Evolutionary conservation across 768 basidiomycete genomes (phyloP), one percentile per base, ranked within the genome.

Genomic region (Tylopilus cervinicoccineus): DNA sequence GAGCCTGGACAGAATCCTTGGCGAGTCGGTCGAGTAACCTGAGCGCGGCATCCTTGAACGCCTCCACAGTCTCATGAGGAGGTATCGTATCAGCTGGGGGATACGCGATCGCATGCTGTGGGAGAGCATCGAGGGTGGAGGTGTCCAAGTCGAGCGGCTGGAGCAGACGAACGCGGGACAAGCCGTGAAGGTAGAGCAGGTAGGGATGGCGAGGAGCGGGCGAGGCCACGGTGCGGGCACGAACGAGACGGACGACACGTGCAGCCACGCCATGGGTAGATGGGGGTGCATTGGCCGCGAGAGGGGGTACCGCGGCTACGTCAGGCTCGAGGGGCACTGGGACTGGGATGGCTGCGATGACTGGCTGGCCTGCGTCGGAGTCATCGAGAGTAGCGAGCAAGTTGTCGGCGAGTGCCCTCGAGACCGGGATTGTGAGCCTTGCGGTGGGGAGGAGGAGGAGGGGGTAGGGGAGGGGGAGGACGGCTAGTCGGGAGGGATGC

Each of bases 371-470:
- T 3, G 78, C 67, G 43, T 88, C 85, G 3, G 84, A 79, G 40
- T 84, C 78, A 32, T 86, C 81, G 38, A 87, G 77, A 54, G 88
- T 76, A 0, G 79, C 68, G 31, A 88, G 72, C 7, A 94, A 68
- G 7, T 76, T 78, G 53, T 86, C 80, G 19, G 84, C 88, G 29
- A 84, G 73, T 20, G 75, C 54, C 17, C 73, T 74, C 16, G 80
- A 72, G 19, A 94, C 75, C 0, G 86, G 81, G 50, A 92, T 66
- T 0, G 86, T 83, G 37, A 88, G 71, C 13, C 82, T 72, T 0
- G 85, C 80, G 8, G 80, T 81, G 0, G 92, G 92, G 12, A 91
- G 78, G 31, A 93, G 79, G 48, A 93, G 69, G 38, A 80, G 70
- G 0, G 92, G 92, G 53, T 84, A 73, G 0, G 80, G 76, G 24